Evolutionary conservation across 352 stramenopile genomes (phyloP).

Genomic region (Halophytophthora batemanensis): DNA sequence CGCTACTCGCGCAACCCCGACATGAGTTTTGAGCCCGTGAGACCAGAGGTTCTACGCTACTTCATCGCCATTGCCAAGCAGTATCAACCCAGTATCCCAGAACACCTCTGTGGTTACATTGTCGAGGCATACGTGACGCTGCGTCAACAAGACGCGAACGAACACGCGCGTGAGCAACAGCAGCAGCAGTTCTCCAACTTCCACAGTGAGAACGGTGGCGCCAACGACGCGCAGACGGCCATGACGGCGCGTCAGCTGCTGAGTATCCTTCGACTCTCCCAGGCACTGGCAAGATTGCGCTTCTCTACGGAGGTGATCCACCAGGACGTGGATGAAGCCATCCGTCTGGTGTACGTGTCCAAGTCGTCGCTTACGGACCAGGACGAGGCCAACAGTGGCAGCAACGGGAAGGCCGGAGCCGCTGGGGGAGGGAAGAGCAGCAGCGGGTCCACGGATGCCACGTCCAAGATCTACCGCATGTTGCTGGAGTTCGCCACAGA

Average conservation of each 20-base stretch:
- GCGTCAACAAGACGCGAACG: slow-evolving; percentile 89
- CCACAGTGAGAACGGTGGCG: slow-evolving; percentile 34
- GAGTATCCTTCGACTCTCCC: slow-evolving; percentile 97
- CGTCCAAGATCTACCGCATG: slow-evolving; percentile 94
- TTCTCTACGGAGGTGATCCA: slow-evolving; percentile 95
- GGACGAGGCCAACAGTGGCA: slow-evolving; percentile 52
- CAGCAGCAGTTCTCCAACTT: slow-evolving; percentile 32
- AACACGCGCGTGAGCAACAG: slow-evolving; percentile 74
- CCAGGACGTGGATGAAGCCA: slow-evolving; percentile 98
- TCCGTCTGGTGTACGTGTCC: slow-evolving; percentile 96
- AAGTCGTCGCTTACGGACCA: slow-evolving; percentile 94
- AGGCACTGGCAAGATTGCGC: slow-evolving; percentile 95
- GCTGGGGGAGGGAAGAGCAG: slow-evolving; percentile 19
- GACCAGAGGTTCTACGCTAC: slow-evolving; percentile 90
- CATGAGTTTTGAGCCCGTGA: slow-evolving; percentile 90
- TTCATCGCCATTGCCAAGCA: slow-evolving; percentile 89
- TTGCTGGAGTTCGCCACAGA: slow-evolving; percentile 92
- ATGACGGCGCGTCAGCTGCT: slow-evolving; percentile 99
- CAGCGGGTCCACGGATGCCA: slow-evolving; percentile 82
- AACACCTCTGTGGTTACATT: slow-evolving; percentile 96
- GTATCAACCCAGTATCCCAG: slow-evolving; percentile 84
- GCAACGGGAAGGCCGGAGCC: slow-evolving; percentile 17
- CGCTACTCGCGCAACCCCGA: slow-evolving; percentile 86
- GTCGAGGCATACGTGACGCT: slow-evolving; percentile 98
- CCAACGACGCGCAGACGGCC: slow-evolving; percentile 92